These are phyloP conservation scores for Aureoboletus auriporus DNA, from an alignment of 768 basidiomycete species.

Conservation along the genomic window DNA sequence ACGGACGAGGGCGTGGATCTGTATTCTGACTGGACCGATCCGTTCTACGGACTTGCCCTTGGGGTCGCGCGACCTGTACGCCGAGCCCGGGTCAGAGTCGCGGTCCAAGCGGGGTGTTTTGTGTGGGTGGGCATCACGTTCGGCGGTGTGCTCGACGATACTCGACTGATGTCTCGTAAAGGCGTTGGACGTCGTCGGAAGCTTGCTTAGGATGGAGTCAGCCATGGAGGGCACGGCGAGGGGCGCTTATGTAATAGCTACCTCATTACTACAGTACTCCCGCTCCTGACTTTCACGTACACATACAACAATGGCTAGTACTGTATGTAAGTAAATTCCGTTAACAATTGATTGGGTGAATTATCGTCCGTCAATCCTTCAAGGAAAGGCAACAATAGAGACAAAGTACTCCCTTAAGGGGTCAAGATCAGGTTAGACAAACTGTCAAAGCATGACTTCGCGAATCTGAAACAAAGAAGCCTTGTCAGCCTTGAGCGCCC, in stretches of 20 bases:
- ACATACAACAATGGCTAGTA: too few relatives aligned
- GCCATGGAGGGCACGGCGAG: conserved; percentile 28
- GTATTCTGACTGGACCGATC: conserved; percentile 43
- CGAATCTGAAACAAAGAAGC: conserved; percentile 37
- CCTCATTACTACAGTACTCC: too few relatives aligned
- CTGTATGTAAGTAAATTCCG: too few relatives aligned
- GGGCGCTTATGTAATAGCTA: too few relatives aligned
- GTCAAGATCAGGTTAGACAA: too few relatives aligned
- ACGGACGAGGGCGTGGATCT: conserved; percentile 44
- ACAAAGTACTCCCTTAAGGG: neutral
- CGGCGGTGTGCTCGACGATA: conserved; percentile 27
- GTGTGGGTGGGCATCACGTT: conserved; percentile 56
- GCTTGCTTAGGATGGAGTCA: conserved; percentile 6
- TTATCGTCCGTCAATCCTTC: too few relatives aligned
- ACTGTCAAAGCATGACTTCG: conserved; percentile 44
- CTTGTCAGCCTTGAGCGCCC: neutral
- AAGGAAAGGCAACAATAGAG: neutral
- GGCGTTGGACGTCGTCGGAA: conserved; percentile 38
- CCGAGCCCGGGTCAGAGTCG: conserved; percentile 67
- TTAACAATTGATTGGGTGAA: too few relatives aligned
- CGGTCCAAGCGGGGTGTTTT: conserved; percentile 65
- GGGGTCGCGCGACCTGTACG: conserved; percentile 47
- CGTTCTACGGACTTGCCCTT: conserved; percentile 22
- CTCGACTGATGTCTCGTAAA: conserved; percentile 42
- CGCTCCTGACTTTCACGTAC: too few relatives aligned